phyloP scores from a whole-genome alignment of 2,329 filamentous ascomycete species.

The Verticillium nubilum region DNA sequence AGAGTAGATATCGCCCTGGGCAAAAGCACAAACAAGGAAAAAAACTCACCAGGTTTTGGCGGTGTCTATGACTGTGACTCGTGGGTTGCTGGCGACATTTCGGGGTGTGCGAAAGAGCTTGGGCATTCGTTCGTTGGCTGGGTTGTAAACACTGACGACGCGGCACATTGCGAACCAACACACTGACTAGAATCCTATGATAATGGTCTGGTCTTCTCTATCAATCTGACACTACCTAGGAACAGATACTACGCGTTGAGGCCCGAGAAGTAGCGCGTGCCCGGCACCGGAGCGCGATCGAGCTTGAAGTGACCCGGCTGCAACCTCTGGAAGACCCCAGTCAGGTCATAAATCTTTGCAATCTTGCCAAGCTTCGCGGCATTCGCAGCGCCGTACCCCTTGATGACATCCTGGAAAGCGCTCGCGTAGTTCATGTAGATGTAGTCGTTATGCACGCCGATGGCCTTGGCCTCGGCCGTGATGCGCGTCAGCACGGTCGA shows the following conservation, averaged over 20 bases:
- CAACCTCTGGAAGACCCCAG: conserved; percentile 24
- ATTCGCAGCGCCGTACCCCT: conserved; percentile 31
- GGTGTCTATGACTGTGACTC: no score
- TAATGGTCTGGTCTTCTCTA: no score
- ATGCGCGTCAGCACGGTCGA: not conserved
- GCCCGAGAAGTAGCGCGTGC: conserved; percentile 6
- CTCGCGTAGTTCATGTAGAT: conserved; percentile 39
- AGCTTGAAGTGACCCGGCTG: conserved; percentile 25
- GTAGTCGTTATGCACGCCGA: conserved; percentile 13
- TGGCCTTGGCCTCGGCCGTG: conserved; percentile 2
- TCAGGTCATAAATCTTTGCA: conserved; percentile 26
- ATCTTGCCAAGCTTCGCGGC: conserved; percentile 21
- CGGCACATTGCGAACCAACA: no score
- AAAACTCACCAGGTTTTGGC: no score
- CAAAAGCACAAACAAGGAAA: not conserved
- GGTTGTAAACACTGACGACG: no score
- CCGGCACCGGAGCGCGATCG: conserved; percentile 9
- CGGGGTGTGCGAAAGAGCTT: no score
- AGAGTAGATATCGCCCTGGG: not conserved
- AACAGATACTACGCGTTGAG: not conserved
- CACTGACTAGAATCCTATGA: no score
- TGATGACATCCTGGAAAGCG: conserved; percentile 29
- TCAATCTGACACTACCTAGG: no score
- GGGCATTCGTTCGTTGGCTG: no score
- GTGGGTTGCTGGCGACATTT: no score